Evolutionary conservation across 306 rosid species (phyloP).

Genomic region (Acmispon strigosus): DNA sequence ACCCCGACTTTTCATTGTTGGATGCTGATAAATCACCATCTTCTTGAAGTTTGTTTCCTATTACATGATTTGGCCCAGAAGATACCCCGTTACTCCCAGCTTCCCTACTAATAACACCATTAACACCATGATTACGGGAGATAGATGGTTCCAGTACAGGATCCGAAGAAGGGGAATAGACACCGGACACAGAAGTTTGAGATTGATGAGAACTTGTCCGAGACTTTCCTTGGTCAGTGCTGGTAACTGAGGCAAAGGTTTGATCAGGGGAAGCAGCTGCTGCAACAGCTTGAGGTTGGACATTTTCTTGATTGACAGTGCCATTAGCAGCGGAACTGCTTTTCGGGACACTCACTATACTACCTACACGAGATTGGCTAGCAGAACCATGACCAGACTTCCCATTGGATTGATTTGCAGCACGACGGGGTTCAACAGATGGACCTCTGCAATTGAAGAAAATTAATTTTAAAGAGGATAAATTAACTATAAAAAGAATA

Average conservation of each 20-base stretch:
- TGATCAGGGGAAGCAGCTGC: constrained; percentile 30
- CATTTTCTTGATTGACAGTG: constrained; percentile 25
- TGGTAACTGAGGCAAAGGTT: constrained; percentile 21
- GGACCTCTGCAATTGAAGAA: constrained; percentile 37
- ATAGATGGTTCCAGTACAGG: constrained; percentile 31
- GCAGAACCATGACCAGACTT: constrained; percentile 26
- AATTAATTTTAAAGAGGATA: not conserved
- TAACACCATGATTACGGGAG: constrained; percentile 14
- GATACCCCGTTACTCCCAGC: constrained; percentile 26
- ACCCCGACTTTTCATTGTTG: constrained; percentile 26
- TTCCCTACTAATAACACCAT: constrained; percentile 27
- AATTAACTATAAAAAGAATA: not conserved
- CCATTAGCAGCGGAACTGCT: constrained; percentile 27
- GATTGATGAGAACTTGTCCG: constrained; percentile 27
- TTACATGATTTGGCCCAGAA: constrained; percentile 30
- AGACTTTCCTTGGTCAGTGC: constrained; percentile 31
- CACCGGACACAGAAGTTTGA: constrained; percentile 29
- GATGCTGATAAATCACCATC: constrained; percentile 30
- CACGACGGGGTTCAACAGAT: constrained; percentile 35
- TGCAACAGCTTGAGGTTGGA: constrained; percentile 29
- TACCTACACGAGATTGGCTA: constrained; percentile 23
- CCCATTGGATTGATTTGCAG: constrained; percentile 48
- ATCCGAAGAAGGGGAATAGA: constrained; percentile 37
- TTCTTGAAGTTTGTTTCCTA: constrained; percentile 29
- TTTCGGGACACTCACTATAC: constrained; percentile 18